Percentiles rank a stretch among this genome's conserved stretches.
Conservation (phyloP, 257 asterid genomes). For the Plantago ovata region DNA sequence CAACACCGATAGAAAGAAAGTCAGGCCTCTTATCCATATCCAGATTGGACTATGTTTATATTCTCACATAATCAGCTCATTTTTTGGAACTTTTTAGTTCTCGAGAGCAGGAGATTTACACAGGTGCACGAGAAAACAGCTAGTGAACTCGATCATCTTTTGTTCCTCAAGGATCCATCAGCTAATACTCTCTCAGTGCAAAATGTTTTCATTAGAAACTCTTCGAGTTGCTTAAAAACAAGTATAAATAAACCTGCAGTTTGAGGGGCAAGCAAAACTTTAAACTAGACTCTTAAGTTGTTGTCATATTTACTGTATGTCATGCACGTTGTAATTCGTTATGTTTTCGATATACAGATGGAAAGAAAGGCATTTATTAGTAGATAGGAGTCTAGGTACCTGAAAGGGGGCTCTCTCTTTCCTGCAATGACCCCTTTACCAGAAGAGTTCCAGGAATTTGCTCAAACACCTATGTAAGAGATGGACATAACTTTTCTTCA, state of each 20-base stretch:
- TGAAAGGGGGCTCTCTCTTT: conserved; percentile 45
- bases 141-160: conserved; percentile 26
- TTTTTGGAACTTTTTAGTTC: too few relatives aligned
- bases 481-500: conserved; percentile 2
- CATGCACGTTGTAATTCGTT: too few relatives aligned
- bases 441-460: conserved; percentile 83
- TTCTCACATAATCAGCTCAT: too few relatives aligned
- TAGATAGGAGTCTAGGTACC: conserved; percentile 38
- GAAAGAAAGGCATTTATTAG: neutral
- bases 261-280: neutral
- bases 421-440: conserved; percentile 58
- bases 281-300: too few relatives aligned
- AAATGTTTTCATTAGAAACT: conserved; percentile 39
- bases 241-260: conserved; percentile 48
- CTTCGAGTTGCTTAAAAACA: conserved; percentile 53
- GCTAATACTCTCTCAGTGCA: conserved; percentile 29
- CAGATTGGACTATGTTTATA: too few relatives aligned
- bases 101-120: too few relatives aligned
- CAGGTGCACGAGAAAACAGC: too few relatives aligned
- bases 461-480: conserved; percentile 65
- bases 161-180: conserved; percentile 21
- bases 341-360: neutral
- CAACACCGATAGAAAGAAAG: too few relatives aligned
- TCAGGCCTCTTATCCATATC: too few relatives aligned
- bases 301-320: too few relatives aligned